phyloP scores from a whole-genome alignment of 2,329 filamentous ascomycete species.

The Microdochium trichocladiopsis region DNA sequence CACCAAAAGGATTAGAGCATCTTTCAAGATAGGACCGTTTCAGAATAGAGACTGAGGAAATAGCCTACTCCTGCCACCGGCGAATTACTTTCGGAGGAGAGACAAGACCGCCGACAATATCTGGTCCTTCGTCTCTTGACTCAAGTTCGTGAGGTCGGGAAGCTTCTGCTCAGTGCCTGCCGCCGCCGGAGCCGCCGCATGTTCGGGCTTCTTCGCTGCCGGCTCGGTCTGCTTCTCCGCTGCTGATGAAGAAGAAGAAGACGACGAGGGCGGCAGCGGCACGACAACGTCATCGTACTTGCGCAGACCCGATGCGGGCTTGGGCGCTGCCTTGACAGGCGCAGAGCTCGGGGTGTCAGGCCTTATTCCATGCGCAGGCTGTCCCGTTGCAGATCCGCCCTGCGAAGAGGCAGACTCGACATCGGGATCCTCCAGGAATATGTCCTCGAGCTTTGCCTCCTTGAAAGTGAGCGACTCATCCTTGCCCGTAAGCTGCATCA shows the following conservation, averaged over 20 bases:
- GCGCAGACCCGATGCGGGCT: background rate
- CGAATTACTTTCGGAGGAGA: background rate
- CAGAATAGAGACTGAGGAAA: background rate
- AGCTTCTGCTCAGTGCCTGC: background rate
- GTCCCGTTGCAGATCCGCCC: background rate
- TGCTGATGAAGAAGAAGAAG: background rate
- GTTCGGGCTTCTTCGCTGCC: background rate
- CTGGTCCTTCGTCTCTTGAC: background rate
- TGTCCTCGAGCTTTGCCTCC: background rate
- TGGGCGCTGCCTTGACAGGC: background rate
- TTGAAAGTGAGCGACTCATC: background rate
- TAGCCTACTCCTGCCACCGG: background rate
- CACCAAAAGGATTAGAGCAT: too few species aligned
- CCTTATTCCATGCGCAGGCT: background rate
- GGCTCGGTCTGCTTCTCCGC: background rate
- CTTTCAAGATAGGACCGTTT: too few species aligned
- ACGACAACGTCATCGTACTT: background rate
- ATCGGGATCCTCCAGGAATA: background rate
- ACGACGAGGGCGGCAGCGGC: too few species aligned
- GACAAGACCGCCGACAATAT: background rate
- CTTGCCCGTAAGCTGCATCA: background rate
- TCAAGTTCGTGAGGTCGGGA: background rate
- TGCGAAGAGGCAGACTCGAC: background rate
- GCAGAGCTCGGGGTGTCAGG: background rate
- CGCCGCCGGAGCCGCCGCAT: background rate